A percentile compares a stretch with the other conserved stretches of the same genome.
Evolutionary conservation across 768 basidiomycete genomes (phyloP).

Genomic region (Dendrothele bispora): DNA sequence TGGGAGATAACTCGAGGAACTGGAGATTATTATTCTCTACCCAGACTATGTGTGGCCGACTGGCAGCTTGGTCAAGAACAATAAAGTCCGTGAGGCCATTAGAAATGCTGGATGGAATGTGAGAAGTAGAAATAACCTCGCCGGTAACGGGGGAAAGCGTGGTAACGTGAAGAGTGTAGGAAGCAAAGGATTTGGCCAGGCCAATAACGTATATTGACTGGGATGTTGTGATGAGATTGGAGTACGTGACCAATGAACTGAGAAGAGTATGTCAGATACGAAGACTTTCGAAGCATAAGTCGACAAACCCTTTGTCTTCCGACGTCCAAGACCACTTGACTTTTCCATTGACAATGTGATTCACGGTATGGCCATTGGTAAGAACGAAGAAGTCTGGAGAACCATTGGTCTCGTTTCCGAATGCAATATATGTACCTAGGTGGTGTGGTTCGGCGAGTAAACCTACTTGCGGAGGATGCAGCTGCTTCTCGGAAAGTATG

Average conservation of each 20-base stretch:
- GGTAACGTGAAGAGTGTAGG: slow-evolving; percentile 69
- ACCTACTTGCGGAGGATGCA: slow-evolving; percentile 48
- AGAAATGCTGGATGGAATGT: slow-evolving; percentile 53
- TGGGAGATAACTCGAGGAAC: slow-evolving; percentile 50
- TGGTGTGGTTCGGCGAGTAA: slow-evolving; percentile 50
- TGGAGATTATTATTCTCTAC: slow-evolving; percentile 53
- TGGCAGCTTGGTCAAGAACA: slow-evolving; percentile 18
- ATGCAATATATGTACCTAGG: slow-evolving; percentile 54
- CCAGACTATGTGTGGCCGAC: slow-evolving; percentile 54
- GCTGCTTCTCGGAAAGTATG: slow-evolving; percentile 61
- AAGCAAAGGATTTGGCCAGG: slow-evolving; percentile 44
- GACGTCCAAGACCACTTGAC: slow-evolving; percentile 73
- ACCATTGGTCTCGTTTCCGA: slow-evolving; percentile 23
- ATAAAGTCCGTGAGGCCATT: slow-evolving; percentile 32
- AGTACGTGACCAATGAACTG: slow-evolving; percentile 67
- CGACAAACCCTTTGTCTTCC: slow-evolving; percentile 61
- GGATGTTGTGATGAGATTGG: slow-evolving; percentile 55
- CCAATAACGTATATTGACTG: slow-evolving; percentile 59
- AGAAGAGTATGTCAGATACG: background rate
- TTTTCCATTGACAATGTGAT: slow-evolving; percentile 52
- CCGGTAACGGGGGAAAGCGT: slow-evolving; percentile 58
- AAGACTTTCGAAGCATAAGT: background rate
- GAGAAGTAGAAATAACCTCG: slow-evolving; percentile 42
- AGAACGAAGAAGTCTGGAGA: slow-evolving; percentile 47
- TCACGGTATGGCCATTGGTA: slow-evolving; percentile 61